Percentiles rank a stretch among this genome's conserved stretches.
Conservation (phyloP, 371 early-diverging fungal genomes). For the Apophysomyces variabilis region DNA sequence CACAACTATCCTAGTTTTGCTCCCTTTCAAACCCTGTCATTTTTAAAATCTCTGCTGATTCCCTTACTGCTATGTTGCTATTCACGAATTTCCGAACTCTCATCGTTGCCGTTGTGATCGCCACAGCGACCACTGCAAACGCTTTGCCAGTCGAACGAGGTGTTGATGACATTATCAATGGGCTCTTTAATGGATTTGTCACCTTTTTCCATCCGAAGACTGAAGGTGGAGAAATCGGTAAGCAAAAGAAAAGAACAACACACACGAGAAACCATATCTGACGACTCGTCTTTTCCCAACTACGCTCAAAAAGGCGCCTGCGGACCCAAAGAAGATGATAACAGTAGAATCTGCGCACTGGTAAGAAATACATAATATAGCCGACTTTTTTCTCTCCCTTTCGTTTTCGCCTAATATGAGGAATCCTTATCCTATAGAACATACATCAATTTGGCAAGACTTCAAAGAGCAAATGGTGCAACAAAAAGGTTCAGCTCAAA, state of each 20-base stretch:
- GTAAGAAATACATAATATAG: neutral
- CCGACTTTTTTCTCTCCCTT: too few species aligned
- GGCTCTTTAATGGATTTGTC: conserved; percentile 15
- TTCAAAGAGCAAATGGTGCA: neutral
- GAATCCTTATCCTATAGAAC: neutral
- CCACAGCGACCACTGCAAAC: neutral
- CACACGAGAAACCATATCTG: neutral
- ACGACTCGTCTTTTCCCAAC: neutral
- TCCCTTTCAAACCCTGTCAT: too few species aligned
- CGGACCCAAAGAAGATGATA: conserved; percentile 17
- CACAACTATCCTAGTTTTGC: too few species aligned
- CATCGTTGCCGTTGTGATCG: neutral
- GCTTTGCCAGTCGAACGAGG: conserved; percentile 10
- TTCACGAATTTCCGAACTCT: neutral
- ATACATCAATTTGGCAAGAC: neutral
- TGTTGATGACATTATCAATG: neutral
- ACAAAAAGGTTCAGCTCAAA: neutral
- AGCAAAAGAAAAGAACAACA: neutral
- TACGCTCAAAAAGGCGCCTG: conserved; percentile 2
- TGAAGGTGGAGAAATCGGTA: conserved; percentile 32
- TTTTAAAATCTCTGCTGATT: conserved; percentile 6
- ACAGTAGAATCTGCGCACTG: conserved; percentile 6
- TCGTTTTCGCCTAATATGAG: too few species aligned
- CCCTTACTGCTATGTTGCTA: conserved; percentile 11
- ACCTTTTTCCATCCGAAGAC: conserved; percentile 38